phyloP scores from a whole-genome alignment of 805 yeast species.

The Saccharomyces jurei region DNA sequence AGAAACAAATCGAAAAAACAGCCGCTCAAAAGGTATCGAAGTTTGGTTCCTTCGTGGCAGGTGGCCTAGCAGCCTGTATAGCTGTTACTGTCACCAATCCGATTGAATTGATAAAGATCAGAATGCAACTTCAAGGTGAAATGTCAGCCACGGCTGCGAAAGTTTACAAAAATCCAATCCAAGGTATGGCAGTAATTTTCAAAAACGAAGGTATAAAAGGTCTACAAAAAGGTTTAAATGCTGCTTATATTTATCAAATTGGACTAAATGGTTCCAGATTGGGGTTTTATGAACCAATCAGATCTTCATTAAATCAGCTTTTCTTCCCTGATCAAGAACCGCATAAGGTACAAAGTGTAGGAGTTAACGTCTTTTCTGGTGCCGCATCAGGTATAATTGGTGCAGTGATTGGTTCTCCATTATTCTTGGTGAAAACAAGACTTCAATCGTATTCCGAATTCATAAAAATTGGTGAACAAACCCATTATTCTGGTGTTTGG shows the following conservation, averaged over 20 bases:
- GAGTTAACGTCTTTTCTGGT: slow-evolving; percentile 72
- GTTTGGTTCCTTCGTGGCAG: slow-evolving; percentile 77
- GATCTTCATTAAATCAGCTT: slow-evolving; percentile 48
- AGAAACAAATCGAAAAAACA: slow-evolving; percentile 26
- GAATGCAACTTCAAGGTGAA: slow-evolving; percentile 97
- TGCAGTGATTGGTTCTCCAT: slow-evolving; percentile 83
- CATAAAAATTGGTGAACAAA: slow-evolving; percentile 80
- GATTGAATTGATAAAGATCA: slow-evolving; percentile 84
- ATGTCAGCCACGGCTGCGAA: slow-evolving; percentile 45
- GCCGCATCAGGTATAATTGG: slow-evolving; percentile 82
- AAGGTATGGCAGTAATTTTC: slow-evolving; percentile 66
- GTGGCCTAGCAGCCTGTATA: slow-evolving; percentile 92
- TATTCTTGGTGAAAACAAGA: slow-evolving; percentile 87
- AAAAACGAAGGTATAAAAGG: slow-evolving; percentile 82
- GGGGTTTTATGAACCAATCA: slow-evolving; percentile 86
- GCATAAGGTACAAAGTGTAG: slow-evolving; percentile 40
- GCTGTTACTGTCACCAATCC: slow-evolving; percentile 97
- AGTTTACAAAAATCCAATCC: slow-evolving; percentile 75
- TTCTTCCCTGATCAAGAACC: slow-evolving; percentile 46
- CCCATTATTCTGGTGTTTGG: slow-evolving; percentile 64
- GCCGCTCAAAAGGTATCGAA: slow-evolving; percentile 58
- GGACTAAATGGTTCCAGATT: slow-evolving; percentile 90
- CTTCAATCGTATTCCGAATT: slow-evolving; percentile 82
- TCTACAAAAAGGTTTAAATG: slow-evolving; percentile 77
- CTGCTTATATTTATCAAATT: slow-evolving; percentile 86